Conservation (phyloP, 2,329 filamentous ascomycete genomes). For the Cladosporium austrohemisphaericum region DNA sequence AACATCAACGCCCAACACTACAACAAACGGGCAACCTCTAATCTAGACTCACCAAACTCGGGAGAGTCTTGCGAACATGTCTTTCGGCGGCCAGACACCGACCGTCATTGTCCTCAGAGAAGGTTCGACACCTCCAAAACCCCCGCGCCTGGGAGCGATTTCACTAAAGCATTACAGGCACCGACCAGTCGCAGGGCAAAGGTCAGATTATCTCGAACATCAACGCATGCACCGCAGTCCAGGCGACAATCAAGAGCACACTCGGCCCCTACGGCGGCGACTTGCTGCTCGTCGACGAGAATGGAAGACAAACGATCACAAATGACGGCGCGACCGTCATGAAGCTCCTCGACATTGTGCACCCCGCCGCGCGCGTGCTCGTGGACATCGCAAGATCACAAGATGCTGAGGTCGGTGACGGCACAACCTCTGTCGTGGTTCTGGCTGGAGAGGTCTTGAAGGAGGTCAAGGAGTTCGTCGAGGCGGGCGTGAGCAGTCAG, state of each 20-base stretch:
- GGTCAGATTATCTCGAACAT: slow-evolving; percentile 97
- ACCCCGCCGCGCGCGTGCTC: slow-evolving; percentile 93
- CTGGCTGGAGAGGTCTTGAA: slow-evolving; percentile 96
- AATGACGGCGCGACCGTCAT: slow-evolving; percentile 99
- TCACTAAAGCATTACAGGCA: slow-evolving; percentile 57
- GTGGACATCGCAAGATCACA: slow-evolving; percentile 98
- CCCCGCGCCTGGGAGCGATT: slow-evolving; percentile 14
- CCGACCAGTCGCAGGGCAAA: slow-evolving; percentile 94
- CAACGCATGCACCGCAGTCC: slow-evolving; percentile 94
- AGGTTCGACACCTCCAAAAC: slow-evolving; percentile 55
- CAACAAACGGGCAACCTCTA: not conserved
- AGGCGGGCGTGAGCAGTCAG: slow-evolving; percentile 95
- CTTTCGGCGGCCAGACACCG: slow-evolving; percentile 94
- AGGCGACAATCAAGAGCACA: slow-evolving; percentile 92
- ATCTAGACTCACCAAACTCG: not conserved
- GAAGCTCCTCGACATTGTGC: slow-evolving; percentile 99
- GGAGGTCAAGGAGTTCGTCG: slow-evolving; percentile 92
- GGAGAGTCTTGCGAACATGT: slow-evolving; percentile 58
- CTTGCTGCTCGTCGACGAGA: slow-evolving; percentile 89
- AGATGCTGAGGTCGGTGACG: slow-evolving; percentile 97
- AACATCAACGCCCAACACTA: slow-evolving; percentile 2
- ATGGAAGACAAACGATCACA: slow-evolving; percentile 94
- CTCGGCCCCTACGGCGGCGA: slow-evolving; percentile 96
- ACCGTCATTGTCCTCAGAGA: slow-evolving; percentile 98
- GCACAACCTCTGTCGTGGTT: slow-evolving; percentile 95